Evolutionary conservation across 768 basidiomycete species (phyloP).

Genomic region (Mycena alexandri): DNA sequence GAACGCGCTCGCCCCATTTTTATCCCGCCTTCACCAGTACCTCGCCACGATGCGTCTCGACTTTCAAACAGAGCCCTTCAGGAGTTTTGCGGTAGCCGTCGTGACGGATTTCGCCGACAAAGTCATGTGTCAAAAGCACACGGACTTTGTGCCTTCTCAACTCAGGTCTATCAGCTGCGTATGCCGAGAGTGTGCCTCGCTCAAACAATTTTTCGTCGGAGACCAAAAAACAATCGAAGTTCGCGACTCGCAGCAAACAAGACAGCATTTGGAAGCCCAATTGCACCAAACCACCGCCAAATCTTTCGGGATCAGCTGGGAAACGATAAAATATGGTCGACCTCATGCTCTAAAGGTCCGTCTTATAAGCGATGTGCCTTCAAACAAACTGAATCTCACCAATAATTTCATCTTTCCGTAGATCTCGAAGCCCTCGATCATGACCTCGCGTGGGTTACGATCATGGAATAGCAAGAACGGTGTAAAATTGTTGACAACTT

Average conservation of each 20-base stretch:
- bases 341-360: conserved; percentile 29
- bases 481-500: background rate
- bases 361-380: background rate
- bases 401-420: background rate
- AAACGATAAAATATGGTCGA: conserved; percentile 12
- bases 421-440: conserved; percentile 32
- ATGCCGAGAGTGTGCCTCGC: conserved; percentile 13
- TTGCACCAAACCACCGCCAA: background rate
- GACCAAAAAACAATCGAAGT: background rate
- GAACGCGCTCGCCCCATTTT: background rate
- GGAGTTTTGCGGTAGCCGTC: background rate
- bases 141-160: background rate
- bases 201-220: conserved; percentile 19
- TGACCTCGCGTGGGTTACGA: conserved; percentile 20
- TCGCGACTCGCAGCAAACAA: background rate
- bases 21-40: background rate
- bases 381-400: too few species aligned
- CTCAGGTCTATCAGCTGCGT: conserved; percentile 15
- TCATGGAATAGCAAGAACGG: conserved; percentile 15
- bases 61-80: background rate
- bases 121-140: background rate
- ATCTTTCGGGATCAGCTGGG: conserved; percentile 20
- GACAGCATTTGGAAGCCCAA: conserved; percentile 29
- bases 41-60: background rate
- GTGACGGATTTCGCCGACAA: background rate